A percentile compares a stretch with the other conserved stretches of the same genome.
Conservation (phyloP, 345 rosid genomes). For the Erysimum cheiranthoides region DNA sequence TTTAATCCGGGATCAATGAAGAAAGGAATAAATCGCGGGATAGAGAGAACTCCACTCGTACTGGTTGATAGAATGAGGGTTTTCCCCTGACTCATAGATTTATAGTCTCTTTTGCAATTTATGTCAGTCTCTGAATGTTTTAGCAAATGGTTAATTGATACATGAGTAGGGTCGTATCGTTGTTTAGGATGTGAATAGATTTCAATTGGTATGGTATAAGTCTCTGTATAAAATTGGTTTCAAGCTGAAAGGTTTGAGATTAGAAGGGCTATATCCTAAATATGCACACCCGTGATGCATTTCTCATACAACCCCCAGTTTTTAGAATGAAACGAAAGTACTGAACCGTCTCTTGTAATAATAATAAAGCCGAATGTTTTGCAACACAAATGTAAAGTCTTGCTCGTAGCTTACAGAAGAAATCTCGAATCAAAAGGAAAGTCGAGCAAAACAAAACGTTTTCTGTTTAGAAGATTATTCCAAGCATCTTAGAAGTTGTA, state of each 20-base stretch:
- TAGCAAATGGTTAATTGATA: constrained; percentile 43
- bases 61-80: constrained; percentile 35
- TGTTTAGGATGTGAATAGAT: constrained; percentile 55
- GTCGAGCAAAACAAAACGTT: neutral
- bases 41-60: constrained; percentile 32
- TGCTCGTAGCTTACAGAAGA: constrained; percentile 18
- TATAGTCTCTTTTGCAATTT: constrained; percentile 28
- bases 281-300: constrained; percentile 13
- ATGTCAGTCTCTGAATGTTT: constrained; percentile 30
- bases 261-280: constrained; percentile 4
- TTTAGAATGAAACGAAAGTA: constrained; percentile 27
- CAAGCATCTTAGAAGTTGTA: constrained; percentile 16
- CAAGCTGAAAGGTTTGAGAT: constrained; percentile 41
- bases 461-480: neutral
- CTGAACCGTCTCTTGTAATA: constrained; percentile 19
- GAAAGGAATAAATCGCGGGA: constrained; percentile 35
- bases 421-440: neutral
- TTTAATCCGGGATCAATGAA: constrained; percentile 28
- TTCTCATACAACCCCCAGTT: constrained; percentile 1
- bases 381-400: constrained; percentile 26
- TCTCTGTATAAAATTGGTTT: constrained; percentile 42
- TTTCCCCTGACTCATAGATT: constrained; percentile 39
- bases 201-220: constrained; percentile 40
- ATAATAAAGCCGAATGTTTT: constrained; percentile 22
- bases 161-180: constrained; percentile 34